A percentile compares a stretch with the other conserved stretches of the same genome.
Evolutionary conservation across 2,329 filamentous ascomycete species (phyloP).

Genomic region (Dactylellina leptospora): DNA sequence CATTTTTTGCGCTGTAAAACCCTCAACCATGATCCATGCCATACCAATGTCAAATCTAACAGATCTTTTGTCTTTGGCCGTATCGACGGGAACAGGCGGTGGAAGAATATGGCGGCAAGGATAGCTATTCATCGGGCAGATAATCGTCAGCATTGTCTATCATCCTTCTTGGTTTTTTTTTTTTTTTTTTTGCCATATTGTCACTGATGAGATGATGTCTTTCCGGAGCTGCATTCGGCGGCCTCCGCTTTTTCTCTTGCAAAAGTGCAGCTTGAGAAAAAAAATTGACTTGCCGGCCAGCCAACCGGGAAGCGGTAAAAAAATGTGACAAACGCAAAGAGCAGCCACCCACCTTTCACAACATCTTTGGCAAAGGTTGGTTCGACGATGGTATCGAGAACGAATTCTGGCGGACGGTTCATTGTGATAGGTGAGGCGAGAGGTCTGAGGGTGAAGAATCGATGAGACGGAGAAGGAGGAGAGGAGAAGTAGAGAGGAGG

Average conservation of each 20-base stretch:
- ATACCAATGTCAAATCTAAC: constrained; percentile 79
- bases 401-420: constrained; percentile 84
- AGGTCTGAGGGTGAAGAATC: constrained; percentile 34
- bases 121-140: constrained; percentile 69
- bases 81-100: constrained; percentile 92
- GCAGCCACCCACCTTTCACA: constrained; percentile 76
- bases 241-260: constrained; percentile 24
- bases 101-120: constrained; percentile 97
- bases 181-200: constrained; percentile 14
- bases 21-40: background rate
- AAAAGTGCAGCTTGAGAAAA: constrained; percentile 41
- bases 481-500: background rate
- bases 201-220: constrained; percentile 24
- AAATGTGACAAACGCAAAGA: constrained; percentile 41
- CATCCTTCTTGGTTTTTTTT: no score
- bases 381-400: constrained; percentile 92
- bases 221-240: constrained; percentile 14
- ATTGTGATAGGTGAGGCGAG: constrained; percentile 62
- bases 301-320: background rate
- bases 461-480: constrained; percentile 12
- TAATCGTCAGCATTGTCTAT: constrained; percentile 37
- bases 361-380: constrained; percentile 88
- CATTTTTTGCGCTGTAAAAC: background rate
- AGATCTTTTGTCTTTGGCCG: constrained; percentile 84
- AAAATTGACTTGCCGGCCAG: background rate